phyloP scores from a whole-genome alignment of 371 early-diverging fungal genomes.

The Syncephalastrum contaminatum region DNA sequence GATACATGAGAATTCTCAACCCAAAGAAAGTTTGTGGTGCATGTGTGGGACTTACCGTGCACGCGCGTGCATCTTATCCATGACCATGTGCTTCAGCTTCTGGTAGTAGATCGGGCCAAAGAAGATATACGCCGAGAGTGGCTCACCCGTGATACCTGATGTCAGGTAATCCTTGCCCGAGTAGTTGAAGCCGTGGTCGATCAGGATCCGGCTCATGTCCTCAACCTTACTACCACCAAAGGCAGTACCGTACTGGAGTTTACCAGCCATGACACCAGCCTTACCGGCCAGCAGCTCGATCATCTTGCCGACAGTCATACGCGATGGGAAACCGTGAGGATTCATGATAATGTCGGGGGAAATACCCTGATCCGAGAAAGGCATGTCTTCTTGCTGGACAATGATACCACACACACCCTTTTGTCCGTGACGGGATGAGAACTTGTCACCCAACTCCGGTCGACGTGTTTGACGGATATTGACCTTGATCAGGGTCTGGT shows the following conservation, averaged over 20 bases:
- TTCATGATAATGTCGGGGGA: conserved; percentile 99
- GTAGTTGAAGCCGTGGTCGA: conserved; percentile 96
- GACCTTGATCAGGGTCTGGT: conserved; percentile 94
- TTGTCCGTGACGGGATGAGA: conserved; percentile 99
- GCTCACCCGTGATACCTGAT: conserved; percentile 94
- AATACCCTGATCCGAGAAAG: conserved; percentile 97
- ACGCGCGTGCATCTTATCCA: conserved; percentile 99
- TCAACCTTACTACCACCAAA: conserved; percentile 97
- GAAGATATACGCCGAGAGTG: conserved; percentile 94
- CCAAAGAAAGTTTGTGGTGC: background rate
- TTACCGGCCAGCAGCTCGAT: conserved; percentile 98
- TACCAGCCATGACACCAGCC: conserved; percentile 94
- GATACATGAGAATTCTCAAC: background rate
- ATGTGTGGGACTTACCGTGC: conserved; percentile 58
- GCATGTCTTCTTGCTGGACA: conserved; percentile 98
- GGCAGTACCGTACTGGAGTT: conserved; percentile 97
- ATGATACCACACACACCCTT: conserved; percentile 99
- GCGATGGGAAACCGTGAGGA: conserved; percentile 99
- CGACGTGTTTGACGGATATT: conserved; percentile 95
- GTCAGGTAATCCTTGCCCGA: conserved; percentile 99
- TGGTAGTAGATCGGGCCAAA: conserved; percentile 99
- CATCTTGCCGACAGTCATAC: conserved; percentile 99
- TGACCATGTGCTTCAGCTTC: conserved; percentile 99
- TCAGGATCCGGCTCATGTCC: conserved; percentile 93
- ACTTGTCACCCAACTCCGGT: conserved; percentile 99